Evolutionary conservation across 805 yeast genomes (phyloP).

Genomic region (Ogataea nitratoaversa): DNA sequence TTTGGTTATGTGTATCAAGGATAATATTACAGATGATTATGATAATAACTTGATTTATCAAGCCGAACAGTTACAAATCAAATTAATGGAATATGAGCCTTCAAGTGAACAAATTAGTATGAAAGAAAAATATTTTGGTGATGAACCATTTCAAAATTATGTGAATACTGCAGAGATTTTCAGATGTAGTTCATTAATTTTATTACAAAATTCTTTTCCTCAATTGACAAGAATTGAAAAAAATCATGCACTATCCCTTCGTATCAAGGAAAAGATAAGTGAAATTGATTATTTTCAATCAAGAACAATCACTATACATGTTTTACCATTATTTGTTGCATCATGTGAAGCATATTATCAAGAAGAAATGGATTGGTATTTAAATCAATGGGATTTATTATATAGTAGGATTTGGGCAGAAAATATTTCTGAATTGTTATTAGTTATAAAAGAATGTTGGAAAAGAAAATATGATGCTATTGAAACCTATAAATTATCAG

Average conservation of each 20-base stretch:
- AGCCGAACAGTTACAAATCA: constrained; percentile 52
- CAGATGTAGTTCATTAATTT: constrained; percentile 53
- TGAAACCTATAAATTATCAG: too few species aligned
- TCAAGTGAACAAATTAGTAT: constrained; percentile 32
- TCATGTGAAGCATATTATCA: constrained; percentile 60
- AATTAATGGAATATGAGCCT: constrained; percentile 56
- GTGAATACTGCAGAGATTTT: constrained; percentile 71
- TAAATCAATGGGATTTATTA: constrained; percentile 51
- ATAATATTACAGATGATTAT: constrained; percentile 36
- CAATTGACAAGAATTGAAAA: constrained; percentile 53
- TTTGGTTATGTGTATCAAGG: constrained; percentile 46
- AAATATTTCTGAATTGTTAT: constrained; percentile 60
- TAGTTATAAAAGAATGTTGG: constrained; percentile 73
- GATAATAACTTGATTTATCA: constrained; percentile 46
- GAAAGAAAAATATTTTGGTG: constrained; percentile 46
- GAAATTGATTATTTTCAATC: constrained; percentile 60
- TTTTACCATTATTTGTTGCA: constrained; percentile 60
- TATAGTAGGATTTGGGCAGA: constrained; percentile 59
- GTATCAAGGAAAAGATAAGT: constrained; percentile 54
- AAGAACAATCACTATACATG: constrained; percentile 53
- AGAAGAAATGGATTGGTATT: constrained; percentile 61
- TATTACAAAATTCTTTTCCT: constrained; percentile 68
- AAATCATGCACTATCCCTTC: constrained; percentile 56
- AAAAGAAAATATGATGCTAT: constrained; percentile 56
- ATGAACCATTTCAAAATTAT: constrained; percentile 53